Base-by-base conservation (phyloP, 139 green algal species). In the Chlorella ohadii region DNA sequence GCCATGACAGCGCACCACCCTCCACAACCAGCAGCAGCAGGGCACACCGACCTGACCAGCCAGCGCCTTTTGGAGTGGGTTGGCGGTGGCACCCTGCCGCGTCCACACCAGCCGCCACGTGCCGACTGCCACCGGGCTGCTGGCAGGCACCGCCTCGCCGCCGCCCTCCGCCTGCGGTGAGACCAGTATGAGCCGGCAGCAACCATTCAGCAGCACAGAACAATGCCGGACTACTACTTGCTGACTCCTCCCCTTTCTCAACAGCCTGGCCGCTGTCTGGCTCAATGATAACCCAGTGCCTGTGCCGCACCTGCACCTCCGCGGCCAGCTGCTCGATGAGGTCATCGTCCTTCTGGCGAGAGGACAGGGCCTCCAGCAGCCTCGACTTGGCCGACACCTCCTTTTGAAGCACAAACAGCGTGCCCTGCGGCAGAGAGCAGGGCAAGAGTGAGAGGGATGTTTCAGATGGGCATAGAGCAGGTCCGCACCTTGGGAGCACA, bases 91-190 rank as follows among this genome's bases (percentile, higher is more conserved):
- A 1, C 90, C 88, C 89, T 97, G 94, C 82, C 91, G 76, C 3
- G 84, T 89, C 94, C 94, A 97, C 19, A 90, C 55, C 55, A 95
- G 84, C n/a, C 92, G 88, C 94, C 94, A 97, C 19, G 74, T 90
- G 79, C 94, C 94, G 4, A 44, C 67, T 1, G 87, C 86, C 55
- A 89, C 61, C 0, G 78, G 75, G 23, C 85, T 91, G 17, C 71
- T 63, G 0, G 92, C 93, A 3, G 93, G 92, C 38, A 65, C 38
- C 12, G 34, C 55, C 2, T 75, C 78, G 25, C 67, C 73, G 51
- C 51, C 51, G 51, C 51, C 51, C 51, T 59, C 51, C 51, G 51
- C 51, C 51, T 59, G 51, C 15, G 9, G 51, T 59, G 12, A n/a
- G n/a, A n/a, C n/a, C n/a, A n/a, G n/a, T n/a, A n/a, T n/a, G n/a